Conservation (phyloP, 1,284 basidiomycete species). For the Ganoderma sinense region DNA sequence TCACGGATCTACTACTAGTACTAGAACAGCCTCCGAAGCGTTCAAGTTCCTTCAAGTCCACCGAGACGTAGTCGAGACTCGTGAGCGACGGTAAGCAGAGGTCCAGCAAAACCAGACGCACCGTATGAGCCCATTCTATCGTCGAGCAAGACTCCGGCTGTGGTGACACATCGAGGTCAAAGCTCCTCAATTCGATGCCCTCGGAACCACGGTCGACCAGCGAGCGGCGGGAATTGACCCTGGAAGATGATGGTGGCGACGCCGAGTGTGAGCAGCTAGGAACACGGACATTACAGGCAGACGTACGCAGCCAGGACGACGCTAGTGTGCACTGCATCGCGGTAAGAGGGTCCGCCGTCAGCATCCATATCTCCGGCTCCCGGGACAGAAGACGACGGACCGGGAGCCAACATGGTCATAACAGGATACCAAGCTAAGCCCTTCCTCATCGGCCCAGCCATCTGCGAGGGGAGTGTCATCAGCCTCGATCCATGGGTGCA, state of each 20-base stretch:
- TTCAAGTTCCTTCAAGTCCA: background rate
- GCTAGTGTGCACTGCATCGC: background rate
- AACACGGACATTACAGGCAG: too few species aligned
- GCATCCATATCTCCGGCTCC: background rate
- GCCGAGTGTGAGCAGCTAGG: background rate
- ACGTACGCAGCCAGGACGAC: conserved; percentile 10
- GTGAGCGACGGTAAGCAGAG: background rate
- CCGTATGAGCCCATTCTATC: background rate
- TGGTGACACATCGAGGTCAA: conserved; percentile 5
- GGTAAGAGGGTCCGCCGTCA: background rate
- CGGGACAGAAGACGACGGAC: background rate
- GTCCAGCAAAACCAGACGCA: background rate
- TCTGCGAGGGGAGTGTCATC: background rate
- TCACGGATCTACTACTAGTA: background rate
- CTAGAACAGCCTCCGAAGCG: background rate
- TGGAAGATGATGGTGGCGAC: background rate
- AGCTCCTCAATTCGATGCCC: conserved; percentile 8
- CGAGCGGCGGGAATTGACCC: conserved; percentile 13
- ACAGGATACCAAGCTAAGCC: background rate
- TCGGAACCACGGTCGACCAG: conserved; percentile 9
- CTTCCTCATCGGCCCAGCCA: background rate
- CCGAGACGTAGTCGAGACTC: background rate
- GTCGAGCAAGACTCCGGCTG: background rate
- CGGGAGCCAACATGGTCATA: background rate
- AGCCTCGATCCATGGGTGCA: background rate